Evolutionary conservation across 2,329 filamentous ascomycete species (phyloP).

Genomic region (Phoma sp.): DNA sequence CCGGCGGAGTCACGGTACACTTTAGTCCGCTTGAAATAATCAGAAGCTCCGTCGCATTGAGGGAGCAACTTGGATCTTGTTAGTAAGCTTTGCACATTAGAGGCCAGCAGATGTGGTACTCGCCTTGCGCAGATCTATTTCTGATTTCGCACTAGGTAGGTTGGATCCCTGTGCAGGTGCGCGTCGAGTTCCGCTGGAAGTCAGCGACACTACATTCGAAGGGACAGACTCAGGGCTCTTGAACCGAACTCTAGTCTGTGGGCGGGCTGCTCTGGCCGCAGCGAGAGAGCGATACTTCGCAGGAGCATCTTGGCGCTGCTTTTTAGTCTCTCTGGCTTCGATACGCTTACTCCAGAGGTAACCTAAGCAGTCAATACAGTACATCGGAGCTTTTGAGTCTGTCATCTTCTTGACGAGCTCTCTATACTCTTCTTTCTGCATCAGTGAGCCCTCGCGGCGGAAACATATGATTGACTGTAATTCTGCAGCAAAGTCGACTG

Average conservation of each 20-base stretch:
- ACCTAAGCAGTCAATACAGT: conserved; percentile 6
- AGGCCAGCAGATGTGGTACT: no score
- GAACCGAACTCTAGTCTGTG: no score
- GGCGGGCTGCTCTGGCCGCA: no score
- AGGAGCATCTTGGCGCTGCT: neutral
- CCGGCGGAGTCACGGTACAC: neutral
- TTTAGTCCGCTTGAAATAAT: no score
- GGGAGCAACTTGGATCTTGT: neutral
- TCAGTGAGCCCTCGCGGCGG: conserved; percentile 4
- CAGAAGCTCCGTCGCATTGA: conserved; percentile 1
- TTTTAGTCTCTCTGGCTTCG: neutral
- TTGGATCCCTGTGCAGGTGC: no score
- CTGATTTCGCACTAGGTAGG: no score
- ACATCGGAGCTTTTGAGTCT: neutral
- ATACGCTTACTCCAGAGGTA: conserved; percentile 6
- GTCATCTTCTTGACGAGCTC: neutral
- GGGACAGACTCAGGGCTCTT: no score
- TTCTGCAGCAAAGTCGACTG: neutral
- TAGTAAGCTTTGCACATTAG: no score
- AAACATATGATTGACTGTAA: neutral
- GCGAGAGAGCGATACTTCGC: no score
- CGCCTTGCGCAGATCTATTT: no score
- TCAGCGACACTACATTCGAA: no score
- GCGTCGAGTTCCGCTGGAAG: no score
- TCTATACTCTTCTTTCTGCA: neutral